These are phyloP conservation scores for Boletus vinaceobasis DNA, from an alignment of 768 basidiomycete genomes.

Conservation along the genomic window DNA sequence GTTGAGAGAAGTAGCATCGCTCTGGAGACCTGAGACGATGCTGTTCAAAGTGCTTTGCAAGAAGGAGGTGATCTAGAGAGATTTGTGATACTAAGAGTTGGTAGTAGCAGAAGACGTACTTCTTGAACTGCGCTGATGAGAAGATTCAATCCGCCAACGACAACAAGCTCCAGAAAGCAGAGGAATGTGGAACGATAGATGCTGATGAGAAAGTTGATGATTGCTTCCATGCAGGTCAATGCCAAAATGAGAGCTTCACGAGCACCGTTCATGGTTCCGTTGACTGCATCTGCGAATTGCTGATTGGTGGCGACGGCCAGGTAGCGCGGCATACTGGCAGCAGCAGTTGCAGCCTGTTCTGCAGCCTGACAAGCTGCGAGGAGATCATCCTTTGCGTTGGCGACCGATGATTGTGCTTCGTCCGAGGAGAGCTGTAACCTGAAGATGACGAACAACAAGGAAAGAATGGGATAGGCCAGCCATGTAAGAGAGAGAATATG, in stretches of 20 bases:
- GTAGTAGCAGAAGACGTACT: constrained; percentile 42
- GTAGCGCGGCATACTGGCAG: constrained; percentile 86
- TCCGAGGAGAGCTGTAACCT: constrained; percentile 72
- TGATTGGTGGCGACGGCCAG: constrained; percentile 82
- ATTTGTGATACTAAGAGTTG: constrained; percentile 7
- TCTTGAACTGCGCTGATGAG: constrained; percentile 81
- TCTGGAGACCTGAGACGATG: constrained; percentile 71
- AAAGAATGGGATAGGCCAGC: constrained; percentile 89
- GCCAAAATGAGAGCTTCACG: constrained; percentile 69
- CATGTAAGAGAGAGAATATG: constrained; percentile 84
- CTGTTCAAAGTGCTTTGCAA: constrained; percentile 55
- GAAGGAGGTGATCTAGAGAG: constrained; percentile 63
- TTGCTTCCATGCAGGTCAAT: constrained; percentile 79
- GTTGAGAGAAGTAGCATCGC: constrained; percentile 65
- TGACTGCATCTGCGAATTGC: constrained; percentile 74
- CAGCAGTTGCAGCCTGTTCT: constrained; percentile 73
- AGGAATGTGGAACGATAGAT: constrained; percentile 91
- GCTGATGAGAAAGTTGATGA: constrained; percentile 90
- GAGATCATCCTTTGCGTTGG: constrained; percentile 70
- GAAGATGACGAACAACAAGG: constrained; percentile 84
- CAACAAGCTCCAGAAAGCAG: constrained; percentile 88
- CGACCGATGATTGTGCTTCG: constrained; percentile 63
- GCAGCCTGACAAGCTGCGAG: constrained; percentile 83
- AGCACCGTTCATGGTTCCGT: constrained; percentile 74
- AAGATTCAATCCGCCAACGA: constrained; percentile 75